These are phyloP conservation scores for Colletotrichum spinosum DNA, from an alignment of 2,329 filamentous ascomycete species.

Conservation along the genomic window DNA sequence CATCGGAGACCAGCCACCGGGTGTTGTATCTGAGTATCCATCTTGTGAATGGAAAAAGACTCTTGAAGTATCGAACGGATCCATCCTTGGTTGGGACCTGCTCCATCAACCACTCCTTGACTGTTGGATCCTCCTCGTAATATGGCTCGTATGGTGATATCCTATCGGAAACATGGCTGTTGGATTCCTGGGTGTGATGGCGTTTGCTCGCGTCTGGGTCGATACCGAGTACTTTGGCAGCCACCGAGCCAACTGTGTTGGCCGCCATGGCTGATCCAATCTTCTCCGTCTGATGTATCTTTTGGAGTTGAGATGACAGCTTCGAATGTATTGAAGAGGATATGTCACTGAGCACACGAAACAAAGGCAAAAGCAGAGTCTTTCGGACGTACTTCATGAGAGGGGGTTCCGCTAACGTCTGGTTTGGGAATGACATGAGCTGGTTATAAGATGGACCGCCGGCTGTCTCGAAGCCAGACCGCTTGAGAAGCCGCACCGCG, in stretches of 20 bases:
- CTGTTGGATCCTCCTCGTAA: conserved; percentile 76
- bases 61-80: conserved; percentile 60
- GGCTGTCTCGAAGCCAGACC: conserved; percentile 27
- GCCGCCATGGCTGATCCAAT: conserved; percentile 25
- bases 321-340: conserved; percentile 12
- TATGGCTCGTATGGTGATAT: conserved; percentile 38
- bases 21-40: conserved; percentile 80
- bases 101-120: conserved; percentile 69
- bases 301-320: background rate
- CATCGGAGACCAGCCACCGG: conserved; percentile 78
- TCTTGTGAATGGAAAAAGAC: conserved; percentile 72
- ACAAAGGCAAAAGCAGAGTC: background rate
- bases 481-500: conserved; percentile 36
- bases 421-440: background rate
- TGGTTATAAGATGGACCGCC: conserved; percentile 20
- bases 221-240: conserved; percentile 87
- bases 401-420: background rate
- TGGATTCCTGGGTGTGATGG: conserved; percentile 27
- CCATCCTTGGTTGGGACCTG: conserved; percentile 62
- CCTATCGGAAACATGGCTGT: conserved; percentile 5
- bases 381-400: conserved; percentile 14
- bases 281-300: no score
- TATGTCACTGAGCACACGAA: background rate
- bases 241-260: conserved; percentile 73
- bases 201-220: conserved; percentile 68